Evolutionary conservation across 2,329 filamentous ascomycete species (phyloP).

Genomic region (Ophiostoma angusticollis): DNA sequence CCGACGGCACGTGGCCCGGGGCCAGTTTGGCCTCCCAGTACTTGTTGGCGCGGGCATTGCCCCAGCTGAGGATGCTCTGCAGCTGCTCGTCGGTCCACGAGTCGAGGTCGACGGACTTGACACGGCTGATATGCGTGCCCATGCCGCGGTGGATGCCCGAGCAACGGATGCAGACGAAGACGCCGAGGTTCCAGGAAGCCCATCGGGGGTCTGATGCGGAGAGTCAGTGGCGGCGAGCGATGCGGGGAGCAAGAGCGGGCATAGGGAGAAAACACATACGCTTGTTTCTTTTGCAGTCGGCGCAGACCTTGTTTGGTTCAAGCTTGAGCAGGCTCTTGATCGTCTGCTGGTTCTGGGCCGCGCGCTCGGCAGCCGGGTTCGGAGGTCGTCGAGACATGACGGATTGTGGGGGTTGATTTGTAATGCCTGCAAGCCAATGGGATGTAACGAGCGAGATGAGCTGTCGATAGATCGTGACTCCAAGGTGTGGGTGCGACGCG

Average conservation of each 20-base stretch:
- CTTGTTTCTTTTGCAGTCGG: conserved; percentile 98
- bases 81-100: conserved; percentile 98
- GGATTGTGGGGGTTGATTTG: too few species aligned
- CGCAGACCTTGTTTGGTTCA: conserved; percentile 90
- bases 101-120: conserved; percentile 96
- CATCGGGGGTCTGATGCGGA: conserved; percentile 72
- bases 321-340: conserved; percentile 93
- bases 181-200: conserved; percentile 96
- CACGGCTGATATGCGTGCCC: conserved; percentile 95
- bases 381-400: conserved; percentile 66
- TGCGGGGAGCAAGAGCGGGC: too few species aligned
- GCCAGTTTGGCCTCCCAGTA: conserved; percentile 97
- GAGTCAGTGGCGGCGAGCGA: not conserved
- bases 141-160: conserved; percentile 97
- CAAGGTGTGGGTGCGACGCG: too few species aligned
- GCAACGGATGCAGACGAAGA: conserved; percentile 96
- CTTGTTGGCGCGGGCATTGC: conserved; percentile 92
- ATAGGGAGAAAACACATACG: conserved; percentile 41
- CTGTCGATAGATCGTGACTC: too few species aligned
- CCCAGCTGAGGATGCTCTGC: conserved; percentile 88
- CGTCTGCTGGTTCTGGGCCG: conserved; percentile 83
- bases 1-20: conserved; percentile 79
- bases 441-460: too few species aligned
- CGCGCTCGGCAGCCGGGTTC: conserved; percentile 71
- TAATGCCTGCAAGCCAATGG: too few species aligned